Evolutionary conservation across 108 stramenopile genomes (phyloP).

Genomic region (Skeletonema tropicum): DNA sequence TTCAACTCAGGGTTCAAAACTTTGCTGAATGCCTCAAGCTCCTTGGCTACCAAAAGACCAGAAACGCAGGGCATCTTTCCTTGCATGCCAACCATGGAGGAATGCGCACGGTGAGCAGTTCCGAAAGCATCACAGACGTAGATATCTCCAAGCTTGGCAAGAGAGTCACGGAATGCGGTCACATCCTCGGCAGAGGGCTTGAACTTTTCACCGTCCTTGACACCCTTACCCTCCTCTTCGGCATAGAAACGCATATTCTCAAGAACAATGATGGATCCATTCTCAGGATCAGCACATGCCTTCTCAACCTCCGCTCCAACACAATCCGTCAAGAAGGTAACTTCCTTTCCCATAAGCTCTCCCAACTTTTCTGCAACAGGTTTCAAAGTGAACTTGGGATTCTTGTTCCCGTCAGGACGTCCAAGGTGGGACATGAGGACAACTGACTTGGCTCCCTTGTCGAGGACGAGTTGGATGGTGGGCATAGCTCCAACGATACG

Average conservation of each 20-base stretch:
- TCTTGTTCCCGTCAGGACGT: conserved; percentile 23
- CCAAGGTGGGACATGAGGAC: conserved; percentile 34
- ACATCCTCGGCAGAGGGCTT: conserved; percentile 23
- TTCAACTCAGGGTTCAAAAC: conserved; percentile 29
- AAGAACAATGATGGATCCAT: conserved; percentile 52
- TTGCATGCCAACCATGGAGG: conserved; percentile 35
- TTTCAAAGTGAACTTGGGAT: conserved; percentile 46
- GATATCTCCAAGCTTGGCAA: conserved; percentile 47
- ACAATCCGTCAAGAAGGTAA: conserved; percentile 37
- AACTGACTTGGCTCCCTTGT: conserved; percentile 25
- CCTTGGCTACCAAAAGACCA: conserved; percentile 33
- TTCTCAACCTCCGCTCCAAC: conserved; percentile 17
- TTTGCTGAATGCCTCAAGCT: conserved; percentile 30
- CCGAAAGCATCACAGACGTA: conserved; percentile 89
- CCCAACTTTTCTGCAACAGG: conserved; percentile 71
- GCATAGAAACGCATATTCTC: conserved; percentile 82
- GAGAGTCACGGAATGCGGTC: conserved; percentile 12
- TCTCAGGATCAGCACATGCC: conserved; percentile 21
- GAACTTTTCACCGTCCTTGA: conserved; percentile 23
- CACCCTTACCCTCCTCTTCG: conserved; percentile 59
- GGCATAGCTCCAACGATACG: conserved; percentile 31
- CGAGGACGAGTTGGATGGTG: conserved; percentile 19
- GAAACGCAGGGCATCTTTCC: conserved; percentile 40
- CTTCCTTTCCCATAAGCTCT: conserved; percentile 59
- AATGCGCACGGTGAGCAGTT: conserved; percentile 74